Evolutionary conservation across 2,329 filamentous ascomycete genomes (phyloP).

Genomic region (Venturia asperata): DNA sequence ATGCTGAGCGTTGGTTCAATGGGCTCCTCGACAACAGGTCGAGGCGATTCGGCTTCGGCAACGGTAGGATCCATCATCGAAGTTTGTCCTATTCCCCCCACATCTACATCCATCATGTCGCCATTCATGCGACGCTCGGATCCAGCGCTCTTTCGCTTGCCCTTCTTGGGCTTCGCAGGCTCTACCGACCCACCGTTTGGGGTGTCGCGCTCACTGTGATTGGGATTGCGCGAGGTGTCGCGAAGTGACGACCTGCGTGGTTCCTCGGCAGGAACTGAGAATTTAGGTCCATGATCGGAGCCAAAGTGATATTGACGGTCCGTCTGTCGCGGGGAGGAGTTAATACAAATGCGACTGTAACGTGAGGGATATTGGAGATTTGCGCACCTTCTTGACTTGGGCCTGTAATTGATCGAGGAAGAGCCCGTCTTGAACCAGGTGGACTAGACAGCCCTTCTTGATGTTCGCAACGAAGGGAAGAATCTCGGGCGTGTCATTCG

Average conservation of each 20-base stretch:
- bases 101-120: constrained; percentile 42
- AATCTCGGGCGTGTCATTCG: constrained; percentile 46
- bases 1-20: constrained; percentile 34
- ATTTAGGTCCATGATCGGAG: constrained; percentile 34
- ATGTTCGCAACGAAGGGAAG: constrained; percentile 56
- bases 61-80: constrained; percentile 32
- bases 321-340: constrained; percentile 8
- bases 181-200: constrained; percentile 12
- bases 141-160: constrained; percentile 29
- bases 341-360: background rate
- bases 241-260: constrained; percentile 8
- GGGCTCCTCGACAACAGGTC: constrained; percentile 32
- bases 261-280: constrained; percentile 33
- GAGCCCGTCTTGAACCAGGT: constrained; percentile 57
- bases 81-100: constrained; percentile 26
- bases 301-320: constrained; percentile 33
- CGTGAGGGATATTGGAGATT: background rate
- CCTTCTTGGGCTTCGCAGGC: constrained; percentile 2
- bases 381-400: constrained; percentile 30
- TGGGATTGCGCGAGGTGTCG: constrained; percentile 8
- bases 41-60: constrained; percentile 34
- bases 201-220: background rate
- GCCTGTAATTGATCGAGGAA: constrained; percentile 40
- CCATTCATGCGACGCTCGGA: constrained; percentile 35
- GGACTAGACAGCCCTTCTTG: constrained; percentile 52